Evolutionary conservation across 2,329 filamentous ascomycete species (phyloP), one percentile per base, ranked within the genome.

Genomic region (Ascocoryne sarcoides): DNA sequence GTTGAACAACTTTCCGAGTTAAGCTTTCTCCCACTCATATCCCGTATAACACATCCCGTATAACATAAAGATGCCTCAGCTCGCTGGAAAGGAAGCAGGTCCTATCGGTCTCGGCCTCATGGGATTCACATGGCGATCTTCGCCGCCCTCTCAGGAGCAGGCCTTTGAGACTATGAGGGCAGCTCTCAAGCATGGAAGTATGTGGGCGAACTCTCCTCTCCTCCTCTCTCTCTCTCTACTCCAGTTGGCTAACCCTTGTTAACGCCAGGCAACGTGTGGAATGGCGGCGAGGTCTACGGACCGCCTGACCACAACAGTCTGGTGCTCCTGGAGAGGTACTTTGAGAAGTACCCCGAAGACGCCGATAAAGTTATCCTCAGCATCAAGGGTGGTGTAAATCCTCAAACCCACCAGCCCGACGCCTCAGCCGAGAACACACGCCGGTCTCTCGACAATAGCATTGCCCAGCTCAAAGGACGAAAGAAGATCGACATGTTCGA

Each of bases 221-320:
- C n/a, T n/a, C n/a, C n/a, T n/a, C n/a, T n/a, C n/a, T n/a, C n/a
- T n/a, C n/a, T n/a, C n/a, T n/a, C n/a, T n/a, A n/a, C n/a, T n/a
- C n/a, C n/a, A n/a, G n/a, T n/a, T n/a, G n/a, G n/a, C n/a, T n/a
- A n/a, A n/a, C n/a, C n/a, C n/a, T n/a, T n/a, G n/a, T n/a, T n/a
- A n/a, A n/a, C n/a, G n/a, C n/a, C n/a, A n/a, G n/a, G n/a, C n/a
- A n/a, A n/a, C n/a, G n/a, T n/a, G n/a, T n/a, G n/a, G n/a, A n/a
- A n/a, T n/a, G n/a, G 32, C 32, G 8, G 69, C 47, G 75, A 82
- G 54, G 71, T 82, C 54, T 84, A 84, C 61, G 79, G 79, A 29
- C 63, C 66, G 0, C 68, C 70, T 1, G 65, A 73, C 14, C 67
- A 67, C 52, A 79, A 82, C 62, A 75, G 69, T 2, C 60, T 80